Evolutionary conservation across 495 filamentous ascomycete species (phyloP).

Genomic region (Neurospora sp.): DNA sequence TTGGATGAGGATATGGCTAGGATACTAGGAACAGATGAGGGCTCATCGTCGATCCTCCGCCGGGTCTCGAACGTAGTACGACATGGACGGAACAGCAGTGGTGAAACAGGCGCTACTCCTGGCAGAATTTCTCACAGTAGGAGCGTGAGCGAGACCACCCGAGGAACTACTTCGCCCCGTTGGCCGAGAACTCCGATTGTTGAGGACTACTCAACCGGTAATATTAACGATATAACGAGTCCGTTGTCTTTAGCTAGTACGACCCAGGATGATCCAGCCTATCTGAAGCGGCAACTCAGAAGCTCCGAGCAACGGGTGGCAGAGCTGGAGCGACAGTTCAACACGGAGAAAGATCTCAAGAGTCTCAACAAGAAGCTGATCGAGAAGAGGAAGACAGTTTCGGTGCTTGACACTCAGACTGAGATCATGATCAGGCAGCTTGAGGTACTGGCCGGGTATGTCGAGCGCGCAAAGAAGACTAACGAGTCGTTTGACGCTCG

Average conservation of each 20-base stretch:
- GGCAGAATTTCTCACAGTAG: slow-evolving; percentile 35
- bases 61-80: slow-evolving; percentile 86
- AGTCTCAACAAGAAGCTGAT: slow-evolving; percentile 75
- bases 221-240: slow-evolving; percentile 59
- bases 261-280: slow-evolving; percentile 54
- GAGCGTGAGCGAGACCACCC: slow-evolving; percentile 48
- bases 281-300: slow-evolving; percentile 67
- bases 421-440: slow-evolving; percentile 93
- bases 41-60: slow-evolving; percentile 64
- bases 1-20: slow-evolving; percentile 88
- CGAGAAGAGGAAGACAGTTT: slow-evolving; percentile 93
- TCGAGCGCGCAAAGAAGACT: slow-evolving; percentile 59
- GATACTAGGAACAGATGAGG: slow-evolving; percentile 62
- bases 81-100: slow-evolving; percentile 83
- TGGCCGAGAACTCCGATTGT: slow-evolving; percentile 67
- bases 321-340: slow-evolving; percentile 68
- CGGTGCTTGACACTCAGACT: slow-evolving; percentile 86
- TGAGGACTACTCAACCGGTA: slow-evolving; percentile 44
- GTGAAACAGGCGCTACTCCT: slow-evolving; percentile 34
- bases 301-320: slow-evolving; percentile 70
- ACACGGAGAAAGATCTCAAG: slow-evolving; percentile 67
- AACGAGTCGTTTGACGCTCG: slow-evolving; percentile 60
- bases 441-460: slow-evolving; percentile 62
- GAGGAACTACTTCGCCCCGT: slow-evolving; percentile 43
- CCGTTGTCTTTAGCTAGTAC: slow-evolving; percentile 51